A percentile compares a stretch with the other conserved stretches of the same genome.
These are phyloP conservation scores for Fusarium dlaminii DNA, from an alignment of 2,329 filamentous ascomycete species.

Conservation along the genomic window DNA sequence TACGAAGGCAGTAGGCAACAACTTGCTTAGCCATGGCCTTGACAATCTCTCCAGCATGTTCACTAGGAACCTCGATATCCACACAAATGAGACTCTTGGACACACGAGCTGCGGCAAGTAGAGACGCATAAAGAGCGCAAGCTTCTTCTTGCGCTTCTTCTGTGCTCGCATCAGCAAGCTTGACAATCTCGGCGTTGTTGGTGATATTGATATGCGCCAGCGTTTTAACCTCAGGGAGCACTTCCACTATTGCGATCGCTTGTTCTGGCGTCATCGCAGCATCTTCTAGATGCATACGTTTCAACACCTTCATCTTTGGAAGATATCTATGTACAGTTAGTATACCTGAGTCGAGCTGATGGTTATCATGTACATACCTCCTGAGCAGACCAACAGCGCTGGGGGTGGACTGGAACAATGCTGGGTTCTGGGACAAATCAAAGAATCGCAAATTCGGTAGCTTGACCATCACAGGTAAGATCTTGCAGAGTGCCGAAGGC, in stretches of 20 bases:
- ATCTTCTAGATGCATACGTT: constrained; percentile 86
- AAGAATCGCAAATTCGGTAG: constrained; percentile 84
- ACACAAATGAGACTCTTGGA: constrained; percentile 87
- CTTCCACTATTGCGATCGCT: constrained; percentile 88
- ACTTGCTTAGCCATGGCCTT: constrained; percentile 93
- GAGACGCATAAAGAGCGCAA: constrained; percentile 89
- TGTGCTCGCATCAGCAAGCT: constrained; percentile 77
- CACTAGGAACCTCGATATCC: constrained; percentile 87
- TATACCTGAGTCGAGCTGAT: background rate
- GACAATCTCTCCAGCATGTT: constrained; percentile 87
- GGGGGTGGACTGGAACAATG: constrained; percentile 78
- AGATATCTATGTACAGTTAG: constrained; percentile 66
- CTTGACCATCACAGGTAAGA: constrained; percentile 77
- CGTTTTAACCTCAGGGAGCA: constrained; percentile 82
- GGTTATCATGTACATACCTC: constrained; percentile 63
- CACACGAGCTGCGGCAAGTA: constrained; percentile 86
- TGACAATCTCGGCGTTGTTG: constrained; percentile 78
- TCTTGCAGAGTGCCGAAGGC: constrained; percentile 74
- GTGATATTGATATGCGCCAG: constrained; percentile 89
- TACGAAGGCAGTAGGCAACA: constrained; percentile 92
- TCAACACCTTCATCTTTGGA: constrained; percentile 79
- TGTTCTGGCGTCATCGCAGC: constrained; percentile 87
- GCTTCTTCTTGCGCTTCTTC: constrained; percentile 90
- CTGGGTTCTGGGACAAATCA: constrained; percentile 89
- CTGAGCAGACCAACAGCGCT: constrained; percentile 79